Base-by-base conservation (phyloP, 345 rosid genomes). In the Clausena lansium region DNA sequence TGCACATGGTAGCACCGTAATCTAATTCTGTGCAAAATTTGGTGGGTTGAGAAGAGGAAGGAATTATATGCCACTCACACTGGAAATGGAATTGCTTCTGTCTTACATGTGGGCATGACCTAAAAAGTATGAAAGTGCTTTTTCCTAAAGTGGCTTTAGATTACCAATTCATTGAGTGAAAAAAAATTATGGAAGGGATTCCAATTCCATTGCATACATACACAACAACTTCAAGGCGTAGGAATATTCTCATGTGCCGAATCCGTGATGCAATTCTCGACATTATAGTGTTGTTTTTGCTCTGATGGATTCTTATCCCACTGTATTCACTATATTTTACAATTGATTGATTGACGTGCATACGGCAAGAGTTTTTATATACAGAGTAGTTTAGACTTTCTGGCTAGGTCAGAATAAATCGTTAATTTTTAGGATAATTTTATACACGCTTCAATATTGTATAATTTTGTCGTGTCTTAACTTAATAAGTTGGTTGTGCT, bases 1-100 rank as follows among this genome's bases (percentile, higher is more conserved):
- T 71, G 55, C 61, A 72, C 7, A 60, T 59, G 47, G 8, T 58
- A 7, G 13, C 19, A 0, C 7, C 2, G 66, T 73, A 73, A 74
- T 61, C 28, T 27, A 67, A 62, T 61, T 74, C 39, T 74, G 62
- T 62, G 69, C 77, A n/a, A 39, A 74, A 41, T 27, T 39, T 62
- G 59, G 68, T 39, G 69, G 77, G 69, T n/a, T 30, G 45, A 62
- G 70, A 73, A 15, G 19, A 38, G 19, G 25, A 36, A 39, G 28
- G 50, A 15, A 45, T 45, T 45, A 45, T 45, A 45, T 13, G 15
- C 50, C 50, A 11, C 50, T 45, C 17, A 3, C 50, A 13, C 15
- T 13, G 77, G 59, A 74, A 13, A 4, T 13, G 77, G 59, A 74
- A 74, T 62, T 74, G 60, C 77, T 73, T 73, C 41, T 27, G 67